Base-by-base conservation (phyloP, 371 early-diverging fungal genomes). In the Lichtheimia ornata region DNA sequence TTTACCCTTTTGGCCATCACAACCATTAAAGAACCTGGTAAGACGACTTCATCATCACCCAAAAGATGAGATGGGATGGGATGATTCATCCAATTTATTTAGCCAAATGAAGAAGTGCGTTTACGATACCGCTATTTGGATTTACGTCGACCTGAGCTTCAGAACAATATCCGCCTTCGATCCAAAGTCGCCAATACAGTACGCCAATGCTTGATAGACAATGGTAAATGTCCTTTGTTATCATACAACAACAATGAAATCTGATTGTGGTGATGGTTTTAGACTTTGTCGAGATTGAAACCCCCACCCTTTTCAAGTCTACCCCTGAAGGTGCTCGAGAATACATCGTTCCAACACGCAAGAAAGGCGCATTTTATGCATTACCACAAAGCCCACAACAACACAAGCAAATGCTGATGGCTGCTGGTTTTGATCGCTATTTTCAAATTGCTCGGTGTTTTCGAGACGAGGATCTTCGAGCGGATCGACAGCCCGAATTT, bases 271-370 rank as follows among this genome's bases (percentile, higher is more conserved):
- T n/a, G n/a, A n/a, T n/a, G n/a, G n/a, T 3, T 50, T 27, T 65
- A 89, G 88, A 84, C 5, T 94, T 96, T 75, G 74, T 87, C 5
- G 97, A 96, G 58, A 90, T 96, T n/a, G 97, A 96, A 62, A 95
- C 95, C 0, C 96, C 97, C 6, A 78, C 86, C 30, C 80, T 96
- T 27, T 95, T 95, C 72, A 95, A 95, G 66, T 90, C 93, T n/a
- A 95, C 97, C 2, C 94, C 95, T 9, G 96, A 96, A 73, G 95
- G 97, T 13, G 96, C 97, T 2, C 82, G 95, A 5, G 97, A 96
- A 71, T 96, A 92, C 65, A 82, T 95, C 27, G 95, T 96, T 0
- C 96, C 97, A n/a, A 94, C 95, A 5, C 81, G 96, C 47, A 81
- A 80, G 20, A 66, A 66, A 25, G 90, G 91, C 13, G 76, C 81